phyloP scores from a whole-genome alignment of 352 stramenopile species.

The Pythium insidiosum region DNA sequence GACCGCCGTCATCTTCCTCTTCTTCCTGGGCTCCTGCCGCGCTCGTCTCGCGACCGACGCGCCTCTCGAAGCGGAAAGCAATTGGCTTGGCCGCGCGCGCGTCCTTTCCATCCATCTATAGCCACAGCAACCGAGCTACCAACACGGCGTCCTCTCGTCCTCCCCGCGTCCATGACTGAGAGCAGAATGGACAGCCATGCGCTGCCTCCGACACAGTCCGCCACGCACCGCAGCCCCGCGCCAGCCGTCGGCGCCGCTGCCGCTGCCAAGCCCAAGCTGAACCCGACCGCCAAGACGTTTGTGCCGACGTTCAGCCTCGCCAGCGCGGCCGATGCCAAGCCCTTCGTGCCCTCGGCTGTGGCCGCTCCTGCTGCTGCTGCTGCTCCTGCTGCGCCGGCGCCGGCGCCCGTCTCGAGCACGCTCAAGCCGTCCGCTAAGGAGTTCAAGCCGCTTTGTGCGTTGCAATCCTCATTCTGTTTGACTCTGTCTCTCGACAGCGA shows the following conservation, averaged over 20 bases:
- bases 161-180: slow-evolving; percentile 10
- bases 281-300: slow-evolving; percentile 51
- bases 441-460: slow-evolving; percentile 49
- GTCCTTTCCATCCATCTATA: not conserved
- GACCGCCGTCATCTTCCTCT: too few species aligned
- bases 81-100: slow-evolving; percentile 15
- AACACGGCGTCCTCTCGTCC: not conserved
- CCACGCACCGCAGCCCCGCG: too few species aligned
- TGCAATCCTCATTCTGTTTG: too few species aligned
- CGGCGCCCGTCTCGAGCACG: slow-evolving; percentile 14
- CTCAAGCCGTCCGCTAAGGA: slow-evolving; percentile 49
- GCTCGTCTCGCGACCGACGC: too few species aligned
- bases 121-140: not conserved
- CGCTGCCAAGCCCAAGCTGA: slow-evolving; percentile 31
- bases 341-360: not conserved
- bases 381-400: not conserved
- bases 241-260: not conserved
- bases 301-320: slow-evolving; percentile 12
- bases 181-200: slow-evolving; percentile 10
- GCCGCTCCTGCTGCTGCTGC: slow-evolving; percentile 1
- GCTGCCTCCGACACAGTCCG: slow-evolving; percentile 1
- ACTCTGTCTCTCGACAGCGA: too few species aligned
- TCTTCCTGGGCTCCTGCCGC: too few species aligned
- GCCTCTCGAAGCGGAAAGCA: slow-evolving; percentile 20
- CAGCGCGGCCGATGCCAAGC: not conserved